Percentiles rank a stretch among this genome's conserved stretches.
Conservation (phyloP, 768 basidiomycete genomes). For the Boletus coccyginus region DNA sequence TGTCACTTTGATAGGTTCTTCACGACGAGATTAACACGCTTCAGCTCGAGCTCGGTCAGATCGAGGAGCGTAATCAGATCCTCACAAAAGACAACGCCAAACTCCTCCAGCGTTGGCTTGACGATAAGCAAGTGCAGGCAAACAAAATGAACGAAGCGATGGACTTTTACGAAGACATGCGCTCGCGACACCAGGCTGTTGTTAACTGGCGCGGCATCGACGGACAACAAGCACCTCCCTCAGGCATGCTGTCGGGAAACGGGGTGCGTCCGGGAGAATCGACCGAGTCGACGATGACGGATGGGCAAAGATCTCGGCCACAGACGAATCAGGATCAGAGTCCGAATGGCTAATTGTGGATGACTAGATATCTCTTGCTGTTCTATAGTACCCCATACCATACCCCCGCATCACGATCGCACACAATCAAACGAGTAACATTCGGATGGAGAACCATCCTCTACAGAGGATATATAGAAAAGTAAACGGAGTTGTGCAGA, state of each 20-base stretch:
- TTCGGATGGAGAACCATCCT: constrained; percentile 31
- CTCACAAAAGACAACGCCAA: constrained; percentile 92
- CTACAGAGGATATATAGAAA: constrained; percentile 31
- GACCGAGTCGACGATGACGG: constrained; percentile 43
- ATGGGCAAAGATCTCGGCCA: constrained; percentile 71
- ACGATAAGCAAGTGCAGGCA: constrained; percentile 89
- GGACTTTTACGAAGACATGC: constrained; percentile 85
- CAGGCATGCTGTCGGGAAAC: constrained; percentile 41
- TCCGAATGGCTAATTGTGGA: constrained; percentile 87
- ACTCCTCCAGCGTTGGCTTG: constrained; percentile 94
- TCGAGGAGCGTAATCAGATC: constrained; percentile 83
- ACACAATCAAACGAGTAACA: constrained; percentile 18
- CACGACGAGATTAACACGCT: constrained; percentile 94
- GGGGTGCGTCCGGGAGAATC: constrained; percentile 43
- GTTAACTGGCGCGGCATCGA: constrained; percentile 53
- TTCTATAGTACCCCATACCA: constrained; percentile 20
- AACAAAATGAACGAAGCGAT: constrained; percentile 96
- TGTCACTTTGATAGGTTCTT: constrained; percentile 57
- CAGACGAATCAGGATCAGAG: constrained; percentile 75
- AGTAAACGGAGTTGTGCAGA: constrained; percentile 18
- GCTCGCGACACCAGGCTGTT: constrained; percentile 64
- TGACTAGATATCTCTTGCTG: constrained; percentile 29
- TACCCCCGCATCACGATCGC: constrained; percentile 16
- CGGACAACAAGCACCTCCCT: constrained; percentile 33
- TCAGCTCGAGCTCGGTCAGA: constrained; percentile 86